These are phyloP conservation scores for Gentiana macrophylla DNA, from an alignment of 257 asterid genomes.

Conservation along the genomic window DNA sequence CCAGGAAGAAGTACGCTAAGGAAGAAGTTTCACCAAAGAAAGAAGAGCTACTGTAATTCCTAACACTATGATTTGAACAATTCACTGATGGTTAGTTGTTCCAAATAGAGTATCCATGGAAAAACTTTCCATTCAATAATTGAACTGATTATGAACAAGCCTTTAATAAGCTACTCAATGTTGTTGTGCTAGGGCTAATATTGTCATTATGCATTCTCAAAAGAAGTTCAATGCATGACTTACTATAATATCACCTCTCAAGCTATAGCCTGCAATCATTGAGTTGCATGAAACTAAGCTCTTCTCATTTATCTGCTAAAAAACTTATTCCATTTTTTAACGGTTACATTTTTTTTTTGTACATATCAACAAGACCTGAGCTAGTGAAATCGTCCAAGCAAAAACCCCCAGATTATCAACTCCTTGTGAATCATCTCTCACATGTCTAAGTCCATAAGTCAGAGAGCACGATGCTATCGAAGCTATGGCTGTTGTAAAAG, in stretches of 20 bases:
- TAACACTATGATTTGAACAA: no score
- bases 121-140: constrained; percentile 37
- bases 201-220: no score
- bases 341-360: constrained; percentile 34
- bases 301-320: constrained; percentile 24
- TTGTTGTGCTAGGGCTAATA: no score
- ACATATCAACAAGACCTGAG: constrained; percentile 36
- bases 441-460: constrained; percentile 42
- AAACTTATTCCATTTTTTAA: constrained; percentile 41
- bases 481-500: constrained; percentile 55
- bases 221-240: constrained; percentile 34
- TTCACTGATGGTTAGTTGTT: constrained; percentile 18
- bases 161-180: constrained; percentile 29
- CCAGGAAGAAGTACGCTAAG: no score
- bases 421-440: constrained; percentile 16
- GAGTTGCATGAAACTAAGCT: no score
- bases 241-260: constrained; percentile 34
- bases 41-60: no score
- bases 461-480: constrained; percentile 26
- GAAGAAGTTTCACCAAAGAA: no score
- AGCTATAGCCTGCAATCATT: no score
- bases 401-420: constrained; percentile 19
- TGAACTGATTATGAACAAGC: constrained; percentile 57
- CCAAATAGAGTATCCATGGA: constrained; percentile 45
- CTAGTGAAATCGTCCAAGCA: constrained; percentile 38